Base-by-base conservation (phyloP, 768 basidiomycete genomes). In the Podaxis mareebaensis region DNA sequence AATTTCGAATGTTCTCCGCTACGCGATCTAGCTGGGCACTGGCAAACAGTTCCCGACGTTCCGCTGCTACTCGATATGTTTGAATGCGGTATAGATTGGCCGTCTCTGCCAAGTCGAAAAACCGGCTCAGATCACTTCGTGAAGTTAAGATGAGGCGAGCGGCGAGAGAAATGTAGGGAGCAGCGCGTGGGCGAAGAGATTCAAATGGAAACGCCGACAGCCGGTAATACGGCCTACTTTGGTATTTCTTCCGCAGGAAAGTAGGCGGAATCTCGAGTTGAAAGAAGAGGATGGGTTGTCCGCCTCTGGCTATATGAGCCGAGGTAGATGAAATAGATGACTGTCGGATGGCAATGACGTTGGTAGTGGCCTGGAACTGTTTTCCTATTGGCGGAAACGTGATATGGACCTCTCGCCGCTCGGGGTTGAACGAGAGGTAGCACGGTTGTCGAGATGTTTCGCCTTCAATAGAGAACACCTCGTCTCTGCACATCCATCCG, bases 401-500 rank as follows among this genome's bases (percentile, higher is more conserved):
- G 53, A 87, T 74, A 3, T 78, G 77, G 15, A 86, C 70, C 67
- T 85, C 82, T 58, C 83, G 73, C 54, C 77, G 74, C 30, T 85
- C 79, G 1, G 74, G 69, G 49, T 76, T 69, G 64, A 81, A 84
- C 26, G 30, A 57, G 46, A 48, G 85, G 65, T 17, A 44, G 24
- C 24, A 76, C 73, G 48, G 42, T 20, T 33, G 24, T 38, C 46
- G 39, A 10, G 8, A 33, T 71, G n/a, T 28, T 56, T 62, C 61
- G 6, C 61, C 54, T 70, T 89, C 87, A 39, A 83, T 70, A 8
- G 88, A 90, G 65, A 84, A 82, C 2, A 78, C 75, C 4, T 75
- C 70, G 66, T 86, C 85, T 26, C 85, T 78, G 64, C 86, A 87
- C 67, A 79, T 75, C 86, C 85, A 86, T 13, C 85, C 83, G 66